Evolutionary conservation across 2,329 filamentous ascomycete genomes (phyloP), one percentile per base, ranked within the genome.

Genomic region (Pseudocercospora fijiensis): DNA sequence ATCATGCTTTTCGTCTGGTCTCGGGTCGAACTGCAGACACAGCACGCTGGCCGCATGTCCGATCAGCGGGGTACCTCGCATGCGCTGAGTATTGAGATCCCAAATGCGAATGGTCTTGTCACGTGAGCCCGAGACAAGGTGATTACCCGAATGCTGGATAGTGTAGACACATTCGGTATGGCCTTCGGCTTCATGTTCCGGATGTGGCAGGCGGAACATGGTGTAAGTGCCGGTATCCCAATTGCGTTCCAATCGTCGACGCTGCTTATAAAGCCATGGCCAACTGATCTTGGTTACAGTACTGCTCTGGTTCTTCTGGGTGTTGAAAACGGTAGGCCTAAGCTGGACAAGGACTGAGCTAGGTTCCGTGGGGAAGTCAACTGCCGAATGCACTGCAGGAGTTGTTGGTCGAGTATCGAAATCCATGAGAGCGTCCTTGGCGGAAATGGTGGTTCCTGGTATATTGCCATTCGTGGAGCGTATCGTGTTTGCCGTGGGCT

Each of bases 141-240:
- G 95, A 67, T 92, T 88, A 1, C 89, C 84, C 60, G 89, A 89
- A 73, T 94, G 96, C 76, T 99, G 94, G 59, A 99, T 87, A 1
- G 91, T 94, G 77, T 99, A 99, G 11, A 99, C 92, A 76, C 93
- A 98, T 74, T 98, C 94, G 20, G 83, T 84, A 74, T 99, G 95
- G 0, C 91, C 91, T 75, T 98, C 94, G 30, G 90, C 84, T 0
- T 87, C 87, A 71, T 92, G 84, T 41, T 86, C 83, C 0, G 92
- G 92, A 72, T 96, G 92, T 0, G 95, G 95, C 0, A 99, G 84
- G 75, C 96, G 92, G 72, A 98, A 98, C 67, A 93, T 96, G 2
- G 84, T 86, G 75, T 85, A 96, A 63, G 87, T 89, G 3, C 91
- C 93, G 20, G 88, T 84, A 64, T 91, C 87, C 95, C 95, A 99